Evolutionary conservation across 768 basidiomycete genomes (phyloP).

Genomic region (Chalciporus chontae): DNA sequence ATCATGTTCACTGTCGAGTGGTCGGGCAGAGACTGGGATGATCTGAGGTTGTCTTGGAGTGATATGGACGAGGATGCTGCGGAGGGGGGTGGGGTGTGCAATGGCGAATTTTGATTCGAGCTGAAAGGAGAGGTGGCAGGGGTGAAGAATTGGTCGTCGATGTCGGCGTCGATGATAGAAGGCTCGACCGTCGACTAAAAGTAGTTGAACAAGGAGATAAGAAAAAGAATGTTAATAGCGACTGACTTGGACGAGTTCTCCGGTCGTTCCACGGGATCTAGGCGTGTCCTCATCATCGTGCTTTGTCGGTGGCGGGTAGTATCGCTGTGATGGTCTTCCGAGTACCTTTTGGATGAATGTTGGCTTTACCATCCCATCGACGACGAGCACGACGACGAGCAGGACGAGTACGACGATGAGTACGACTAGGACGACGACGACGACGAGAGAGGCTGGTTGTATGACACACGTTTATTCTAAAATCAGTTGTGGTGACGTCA

Average conservation of each 20-base stretch:
- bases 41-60: constrained; percentile 34
- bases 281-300: constrained; percentile 2
- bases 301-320: constrained; percentile 32
- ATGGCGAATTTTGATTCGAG: constrained; percentile 18
- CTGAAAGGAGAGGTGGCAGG: constrained; percentile 18
- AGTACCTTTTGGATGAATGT: constrained; percentile 60
- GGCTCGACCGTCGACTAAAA: constrained; percentile 14
- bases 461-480: constrained; percentile 17
- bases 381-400: background rate
- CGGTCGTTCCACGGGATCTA: constrained; percentile 7
- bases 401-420: background rate
- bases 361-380: constrained; percentile 46
- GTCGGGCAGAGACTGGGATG: constrained; percentile 30
- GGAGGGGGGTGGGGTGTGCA: constrained; percentile 22
- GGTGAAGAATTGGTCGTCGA: constrained; percentile 53
- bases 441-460: background rate
- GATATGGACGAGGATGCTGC: constrained; percentile 30
- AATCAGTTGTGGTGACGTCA: constrained; percentile 15
- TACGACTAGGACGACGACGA: background rate
- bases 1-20: constrained; percentile 21
- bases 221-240: background rate
- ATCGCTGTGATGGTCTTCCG: constrained; percentile 61
- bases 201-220: constrained; percentile 3
- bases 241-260: constrained; percentile 21
- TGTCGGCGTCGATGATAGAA: constrained; percentile 21